Conservation (phyloP, 176 grass and related monocot genomes). For the Oryza nivara region DNA sequence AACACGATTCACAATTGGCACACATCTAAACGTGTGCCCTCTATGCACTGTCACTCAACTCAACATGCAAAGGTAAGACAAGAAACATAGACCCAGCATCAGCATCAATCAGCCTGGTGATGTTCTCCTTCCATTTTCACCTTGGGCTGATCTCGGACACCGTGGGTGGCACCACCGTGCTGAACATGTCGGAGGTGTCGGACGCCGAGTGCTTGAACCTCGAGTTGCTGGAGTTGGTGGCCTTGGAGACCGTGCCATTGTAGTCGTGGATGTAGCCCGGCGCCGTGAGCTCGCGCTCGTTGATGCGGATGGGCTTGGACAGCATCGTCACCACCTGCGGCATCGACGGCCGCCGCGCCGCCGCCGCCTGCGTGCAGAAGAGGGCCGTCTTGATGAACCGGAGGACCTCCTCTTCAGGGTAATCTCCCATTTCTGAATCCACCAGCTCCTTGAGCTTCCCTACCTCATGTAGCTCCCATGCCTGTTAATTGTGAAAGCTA, state of each 20-base stretch:
- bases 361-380: constrained; percentile 83
- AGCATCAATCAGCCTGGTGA: neutral
- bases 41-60: constrained; percentile 6
- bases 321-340: constrained; percentile 79
- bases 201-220: constrained; percentile 43
- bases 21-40: neutral
- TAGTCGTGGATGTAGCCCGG: constrained; percentile 71
- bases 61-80: neutral
- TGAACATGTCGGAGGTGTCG: constrained; percentile 48
- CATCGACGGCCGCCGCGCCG: constrained; percentile 66
- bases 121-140: constrained; percentile 31
- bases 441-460: constrained; percentile 66
- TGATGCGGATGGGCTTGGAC: constrained; percentile 70
- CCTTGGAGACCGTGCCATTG: constrained; percentile 34
- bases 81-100: neutral
- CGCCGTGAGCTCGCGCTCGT: constrained; percentile 72
- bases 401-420: constrained; percentile 74
- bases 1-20: neutral
- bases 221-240: constrained; percentile 41
- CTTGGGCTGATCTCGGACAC: constrained; percentile 55
- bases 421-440: constrained; percentile 53
- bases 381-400: constrained; percentile 82
- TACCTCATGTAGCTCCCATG: constrained; percentile 76
- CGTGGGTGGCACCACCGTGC: constrained; percentile 41
- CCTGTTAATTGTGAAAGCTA: constrained; percentile 42